Conservation (phyloP, 257 asterid genomes). For the Salvia rosmarinus region DNA sequence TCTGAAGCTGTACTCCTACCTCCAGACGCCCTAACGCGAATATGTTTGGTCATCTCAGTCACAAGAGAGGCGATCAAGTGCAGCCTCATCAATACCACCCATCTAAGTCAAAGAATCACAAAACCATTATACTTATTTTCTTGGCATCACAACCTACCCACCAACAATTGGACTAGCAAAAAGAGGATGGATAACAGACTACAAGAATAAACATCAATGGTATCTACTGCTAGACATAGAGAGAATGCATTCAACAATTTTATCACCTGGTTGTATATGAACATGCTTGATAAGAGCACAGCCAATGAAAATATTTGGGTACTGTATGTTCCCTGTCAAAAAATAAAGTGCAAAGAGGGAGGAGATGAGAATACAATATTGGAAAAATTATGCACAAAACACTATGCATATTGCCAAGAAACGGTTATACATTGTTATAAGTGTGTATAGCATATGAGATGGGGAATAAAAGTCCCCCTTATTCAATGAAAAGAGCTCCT, state of each 20-base stretch:
- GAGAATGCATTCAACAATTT: neutral
- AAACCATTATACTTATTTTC: constrained; percentile 14
- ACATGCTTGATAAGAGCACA: constrained; percentile 96
- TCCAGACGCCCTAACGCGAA: constrained; percentile 93
- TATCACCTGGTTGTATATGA: constrained; percentile 90
- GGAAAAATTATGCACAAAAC: constrained; percentile 7
- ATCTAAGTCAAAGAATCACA: constrained; percentile 55
- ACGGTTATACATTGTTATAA: too few species aligned
- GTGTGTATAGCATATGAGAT: too few species aligned
- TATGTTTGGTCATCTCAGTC: constrained; percentile 99
- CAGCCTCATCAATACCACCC: constrained; percentile 99
- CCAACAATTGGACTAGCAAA: neutral
- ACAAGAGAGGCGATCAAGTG: constrained; percentile 95
- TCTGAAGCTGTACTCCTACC: constrained; percentile 84
- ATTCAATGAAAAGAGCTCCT: too few species aligned
- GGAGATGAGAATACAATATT: neutral
- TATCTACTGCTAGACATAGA: neutral
- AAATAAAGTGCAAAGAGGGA: constrained; percentile 12
- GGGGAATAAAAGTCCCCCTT: too few species aligned
- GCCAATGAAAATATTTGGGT: constrained; percentile 97
- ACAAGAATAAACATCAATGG: neutral
- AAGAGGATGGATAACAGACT: neutral
- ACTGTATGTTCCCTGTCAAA: constrained; percentile 94
- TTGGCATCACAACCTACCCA: neutral
- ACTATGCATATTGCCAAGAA: neutral